Evolutionary conservation across 257 asterid species (phyloP).

Genomic region (Osmanthus fragrans): DNA sequence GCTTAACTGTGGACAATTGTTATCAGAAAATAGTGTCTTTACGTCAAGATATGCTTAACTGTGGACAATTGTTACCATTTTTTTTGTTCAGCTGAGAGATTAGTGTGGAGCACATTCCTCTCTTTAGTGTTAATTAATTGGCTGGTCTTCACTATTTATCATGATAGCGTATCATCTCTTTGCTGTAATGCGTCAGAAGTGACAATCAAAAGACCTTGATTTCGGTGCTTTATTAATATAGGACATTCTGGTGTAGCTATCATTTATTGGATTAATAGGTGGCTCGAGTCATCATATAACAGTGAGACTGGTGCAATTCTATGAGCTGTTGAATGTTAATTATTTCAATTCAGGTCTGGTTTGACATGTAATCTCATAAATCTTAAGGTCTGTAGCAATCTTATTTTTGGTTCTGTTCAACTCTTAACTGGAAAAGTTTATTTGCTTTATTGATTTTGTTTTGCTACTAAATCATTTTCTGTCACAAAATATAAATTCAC

Average conservation of each 20-base stretch:
- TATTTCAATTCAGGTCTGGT: neutral
- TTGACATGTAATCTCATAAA: neutral
- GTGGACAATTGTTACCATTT: neutral
- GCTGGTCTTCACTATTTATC: neutral
- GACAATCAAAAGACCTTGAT: neutral
- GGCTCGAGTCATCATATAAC: neutral
- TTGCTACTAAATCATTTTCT: neutral
- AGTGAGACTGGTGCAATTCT: neutral
- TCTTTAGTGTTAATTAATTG: neutral
- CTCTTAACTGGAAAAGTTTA: neutral
- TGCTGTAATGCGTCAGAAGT: neutral
- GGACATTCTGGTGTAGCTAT: neutral
- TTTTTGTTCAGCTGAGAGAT: neutral
- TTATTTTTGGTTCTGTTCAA: neutral
- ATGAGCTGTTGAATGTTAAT: neutral
- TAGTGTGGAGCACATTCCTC: neutral
- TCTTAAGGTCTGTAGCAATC: neutral
- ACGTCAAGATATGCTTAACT: neutral
- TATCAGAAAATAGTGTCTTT: neutral
- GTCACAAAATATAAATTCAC: neutral
- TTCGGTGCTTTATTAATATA: neutral
- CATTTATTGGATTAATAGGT: neutral
- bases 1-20: neutral
- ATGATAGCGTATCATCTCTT: neutral
- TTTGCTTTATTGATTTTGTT: neutral